Base-by-base conservation (phyloP, 2,329 filamentous ascomycete genomes). In the Penicillium sp. region DNA sequence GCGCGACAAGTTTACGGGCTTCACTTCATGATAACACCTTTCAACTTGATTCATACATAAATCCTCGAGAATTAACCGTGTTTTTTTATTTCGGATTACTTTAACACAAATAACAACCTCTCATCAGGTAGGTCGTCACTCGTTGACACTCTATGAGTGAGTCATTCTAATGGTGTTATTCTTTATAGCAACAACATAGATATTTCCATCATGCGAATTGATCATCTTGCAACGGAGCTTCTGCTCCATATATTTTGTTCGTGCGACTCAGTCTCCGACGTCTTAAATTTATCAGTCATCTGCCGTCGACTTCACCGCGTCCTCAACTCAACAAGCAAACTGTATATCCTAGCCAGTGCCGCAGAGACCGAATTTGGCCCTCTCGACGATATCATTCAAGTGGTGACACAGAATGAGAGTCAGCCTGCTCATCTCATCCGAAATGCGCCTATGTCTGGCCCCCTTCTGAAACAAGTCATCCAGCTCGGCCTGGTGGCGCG, bases 391-490 rank as follows among this genome's bases (percentile, higher is more conserved):
- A 80, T 84, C 58, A 77, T 83, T 56, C 84, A 86, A 66, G 73
- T 87, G 19, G 74, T 86, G 38, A 87, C 84, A 19, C 81, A 86
- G 67, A 87, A 87, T 62, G 73, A 79, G 41, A 84, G 80, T 58
- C 84, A 87, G 66, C 79, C 82, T 4, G 82, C 82, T 3, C 84
- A 87, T 66, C 62, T 82, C 35, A 71, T 76, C 45, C 83, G 84
- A 50, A 68, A 73, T 19, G 81, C 81, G 0, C 81, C 82, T 1
- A 75, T 86, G 53, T 85, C 83, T 0, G 72, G 82, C 51, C 77
- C 83, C 2, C 72, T 87, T 6, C 74, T 87, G 38, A 76, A 79
- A 59, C 84, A 86, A 62, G 75, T 86, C 43, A 72, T 85, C 25
- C 74, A 77, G 43, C 75, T 82, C 19, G 85, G 85, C 42, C 75